Evolutionary conservation across 305 asterid genomes (phyloP), one percentile per base, ranked within the genome.

Genomic region (Fraxinus albicans): DNA sequence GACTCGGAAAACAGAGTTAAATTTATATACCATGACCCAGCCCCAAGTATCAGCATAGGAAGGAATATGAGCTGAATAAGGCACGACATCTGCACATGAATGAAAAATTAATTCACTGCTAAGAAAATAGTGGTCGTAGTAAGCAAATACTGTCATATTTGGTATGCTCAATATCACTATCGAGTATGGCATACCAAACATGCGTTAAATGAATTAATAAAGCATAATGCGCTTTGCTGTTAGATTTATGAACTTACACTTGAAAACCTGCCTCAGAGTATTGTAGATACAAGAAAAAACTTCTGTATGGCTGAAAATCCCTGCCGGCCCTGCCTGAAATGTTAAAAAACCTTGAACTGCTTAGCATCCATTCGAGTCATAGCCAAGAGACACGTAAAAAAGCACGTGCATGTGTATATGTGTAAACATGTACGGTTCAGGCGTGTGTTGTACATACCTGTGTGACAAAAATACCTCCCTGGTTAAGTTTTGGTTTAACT

Each of bases 11-110:
- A 31, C 42, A 34, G 33, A 12, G 42, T 55, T 34, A 15, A 79
- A 70, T 33, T 74, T 55, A 72, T 40, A 76, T 93, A 95, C 99
- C 99, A 95, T 95, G 91, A 94, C 89, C 98, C 98, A 95, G 79
- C 99, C 99, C 99, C 99, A 95, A 50, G 95, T 94, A 87, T 95
- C 99, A 65, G 98, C 99, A 87, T 92, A 95, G 47, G 99, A 95
- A 75, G 98, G 98, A 82, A 94, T 89, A 77, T 95, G 99, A 82
- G 98, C 98, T 83, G 99, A 93, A 84, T 93, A 95, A 81, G 99
- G 97, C 81, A 94, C 95, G 74, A 93, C 99, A 92, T 95, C 99
- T 95, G 97, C 89, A 91, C 25, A 35, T 53, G n/a, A 53, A 81
- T 2, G 31, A 50, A 35, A 40, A 65, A 1, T 53, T 77, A 25